Evolutionary conservation across 1,139 yeast genomes (phyloP), one percentile per base, ranked within the genome.

Genomic region (Yamadazyma dendronema): DNA sequence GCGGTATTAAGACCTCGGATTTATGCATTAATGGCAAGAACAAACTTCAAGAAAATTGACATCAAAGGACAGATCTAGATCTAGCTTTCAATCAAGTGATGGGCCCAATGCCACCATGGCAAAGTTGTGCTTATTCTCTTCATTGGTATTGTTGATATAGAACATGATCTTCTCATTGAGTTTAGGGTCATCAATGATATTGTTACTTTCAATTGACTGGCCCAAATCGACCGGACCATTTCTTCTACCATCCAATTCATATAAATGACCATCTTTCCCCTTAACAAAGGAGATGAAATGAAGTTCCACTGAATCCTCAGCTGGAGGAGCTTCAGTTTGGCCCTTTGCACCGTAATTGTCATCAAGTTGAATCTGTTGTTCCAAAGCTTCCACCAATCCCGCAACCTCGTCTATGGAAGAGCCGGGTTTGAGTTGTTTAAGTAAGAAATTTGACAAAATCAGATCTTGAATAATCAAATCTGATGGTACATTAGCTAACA

Each of bases 181-280:
- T 16, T 62, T 55, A 2, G 68, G 62, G 33, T 81, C 81, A 17
- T 72, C 68, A 24, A 88, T 53, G 28, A 89, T 69, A 49, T 83
- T 83, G 2, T 54, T 47, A 5, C 43, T 47, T 8, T 48, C 56
- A 2, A 44, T 44, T 3, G 72, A 53, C 11, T 49, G 50, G 0
- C 94, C 90, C 39, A 85, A 64, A 43, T 76, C 80, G 32, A 82
- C 67, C 0, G 96, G 90, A 0, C 96, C 95, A 30, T 63, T 65
- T 47, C 96, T 72, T 47, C 97, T 72, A 0, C 98, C 98, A 56
- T 92, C 98, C 34, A 92, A 70, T 58, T 92, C 97, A 49, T 79
- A 85, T 22, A 90, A 57, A 43, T 75, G 77, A n/a, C 76, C 73
- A 46, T 76, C 73, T 16, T 61, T 61, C 9, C 78, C 76, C 50